Conservation (phyloP, 1,139 yeast species). For the Torulaspora pretoriensis region DNA sequence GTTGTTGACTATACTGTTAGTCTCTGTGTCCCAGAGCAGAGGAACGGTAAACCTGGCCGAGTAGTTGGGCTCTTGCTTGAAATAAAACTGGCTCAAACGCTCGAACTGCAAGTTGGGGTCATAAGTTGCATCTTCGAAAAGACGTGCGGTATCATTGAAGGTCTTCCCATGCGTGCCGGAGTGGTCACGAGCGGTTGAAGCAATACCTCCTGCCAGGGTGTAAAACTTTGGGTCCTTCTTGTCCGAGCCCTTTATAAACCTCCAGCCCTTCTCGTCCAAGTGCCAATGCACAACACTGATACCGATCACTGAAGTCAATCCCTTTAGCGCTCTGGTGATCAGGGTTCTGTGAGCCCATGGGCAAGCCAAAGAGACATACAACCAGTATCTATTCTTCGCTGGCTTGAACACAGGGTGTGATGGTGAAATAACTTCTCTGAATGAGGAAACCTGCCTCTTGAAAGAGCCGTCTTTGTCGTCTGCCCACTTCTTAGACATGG, state of each 20-base stretch:
- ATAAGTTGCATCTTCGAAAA: slow-evolving; percentile 41
- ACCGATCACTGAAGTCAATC: slow-evolving; percentile 54
- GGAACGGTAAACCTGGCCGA: slow-evolving; percentile 87
- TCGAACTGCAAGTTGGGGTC: slow-evolving; percentile 63
- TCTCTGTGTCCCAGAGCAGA: slow-evolving; percentile 83
- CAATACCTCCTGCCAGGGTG: slow-evolving; percentile 27
- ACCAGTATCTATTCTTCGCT: slow-evolving; percentile 77
- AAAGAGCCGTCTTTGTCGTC: slow-evolving; percentile 31
- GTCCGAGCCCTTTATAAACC: slow-evolving; percentile 59
- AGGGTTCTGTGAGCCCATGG: slow-evolving; percentile 94
- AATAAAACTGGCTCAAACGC: slow-evolving; percentile 67
- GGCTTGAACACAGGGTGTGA: slow-evolving; percentile 59
- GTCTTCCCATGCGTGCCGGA: slow-evolving; percentile 19
- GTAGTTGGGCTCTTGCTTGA: slow-evolving; percentile 70
- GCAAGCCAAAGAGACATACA: slow-evolving; percentile 83
- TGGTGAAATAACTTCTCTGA: slow-evolving; percentile 57
- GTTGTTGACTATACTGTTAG: slow-evolving; percentile 78
- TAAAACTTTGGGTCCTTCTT: slow-evolving; percentile 15
- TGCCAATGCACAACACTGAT: slow-evolving; percentile 86
- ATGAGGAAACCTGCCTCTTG: slow-evolving; percentile 38
- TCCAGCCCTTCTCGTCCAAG: slow-evolving; percentile 84
- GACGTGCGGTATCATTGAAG: slow-evolving; percentile 23
- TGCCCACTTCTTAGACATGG: slow-evolving; percentile 34
- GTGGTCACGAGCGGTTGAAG: slow-evolving; percentile 15
- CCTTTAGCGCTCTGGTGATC: slow-evolving; percentile 73